Evolutionary conservation across 2,329 filamentous ascomycete species (phyloP), one percentile per base, ranked within the genome.

Genomic region (Claviceps quebecensis): DNA sequence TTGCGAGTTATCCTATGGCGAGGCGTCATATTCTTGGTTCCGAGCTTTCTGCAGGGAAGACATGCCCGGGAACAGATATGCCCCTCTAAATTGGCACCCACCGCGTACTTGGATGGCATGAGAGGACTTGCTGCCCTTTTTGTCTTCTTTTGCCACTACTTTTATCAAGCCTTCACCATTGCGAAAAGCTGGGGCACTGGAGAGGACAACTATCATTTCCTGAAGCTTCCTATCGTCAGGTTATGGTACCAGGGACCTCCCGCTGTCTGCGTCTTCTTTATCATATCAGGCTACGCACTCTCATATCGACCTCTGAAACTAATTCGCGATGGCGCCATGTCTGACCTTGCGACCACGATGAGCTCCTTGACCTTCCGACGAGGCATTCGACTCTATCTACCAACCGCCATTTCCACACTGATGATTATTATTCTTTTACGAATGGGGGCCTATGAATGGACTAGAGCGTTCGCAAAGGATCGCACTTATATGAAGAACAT

Each of bases 271-370:
- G 64, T 80, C 56, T 83, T 83, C 67, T 82, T 81, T 59, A 73
- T 81, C 58, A 76, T 81, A 45, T 79, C 76, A 0, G 78, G 78
- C 19, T 82, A 80, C 61, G 80, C 77, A 2, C 67, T 83, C 13
- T 75, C 73, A 34, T 71, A 80, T 51, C 70, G 70, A 45, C 73
- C 75, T 1, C 57, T 78, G n/a, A 73, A 71, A 55, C 66, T 75
- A 47, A 61, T 67, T 23, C 69, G 70, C 44, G 64, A 56, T 51
- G 63, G 65, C n/a, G 57, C 58, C 40, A 63, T 62, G 45, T 58
- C 67, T 37, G 69, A 69, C 14, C 69, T 76, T 49, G 65, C 70
- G 1, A 64, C 58, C 19, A 69, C 72, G 19, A 68, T 78, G 61
- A 66, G 71, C 37, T 77, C 74, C 2, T 65, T 78, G 44, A 63